Evolutionary conservation across 805 yeast genomes (phyloP).

Genomic region (Metschnikowia reukaufii): DNA sequence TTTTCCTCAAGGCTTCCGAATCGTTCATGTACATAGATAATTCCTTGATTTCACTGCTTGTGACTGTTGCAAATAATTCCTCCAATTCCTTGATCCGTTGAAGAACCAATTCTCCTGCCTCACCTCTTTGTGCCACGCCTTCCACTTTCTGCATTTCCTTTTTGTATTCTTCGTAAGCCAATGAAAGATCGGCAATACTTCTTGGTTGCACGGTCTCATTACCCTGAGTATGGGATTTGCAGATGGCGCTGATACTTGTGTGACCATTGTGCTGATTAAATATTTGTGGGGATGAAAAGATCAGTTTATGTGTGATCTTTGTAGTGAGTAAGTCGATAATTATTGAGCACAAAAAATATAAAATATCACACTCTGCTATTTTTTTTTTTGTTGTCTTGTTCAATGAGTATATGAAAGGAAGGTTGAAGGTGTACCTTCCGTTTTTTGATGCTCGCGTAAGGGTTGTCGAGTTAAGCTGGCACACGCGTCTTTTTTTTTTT

Average conservation of each 20-base stretch:
- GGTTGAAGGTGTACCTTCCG: no score
- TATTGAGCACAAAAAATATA: no score
- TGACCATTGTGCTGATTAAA: background rate
- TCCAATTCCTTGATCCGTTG: slow-evolving; percentile 48
- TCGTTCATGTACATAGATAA: slow-evolving; percentile 48
- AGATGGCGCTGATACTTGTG: background rate
- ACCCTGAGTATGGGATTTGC: background rate
- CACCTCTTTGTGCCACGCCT: slow-evolving; percentile 55
- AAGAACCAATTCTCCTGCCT: slow-evolving; percentile 52
- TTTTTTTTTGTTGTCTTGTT: no score
- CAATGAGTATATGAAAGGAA: no score
- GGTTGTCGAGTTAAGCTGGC: no score
- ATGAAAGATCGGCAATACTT: slow-evolving; percentile 12
- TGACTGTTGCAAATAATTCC: slow-evolving; percentile 44
- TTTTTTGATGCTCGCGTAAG: no score
- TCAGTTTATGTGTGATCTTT: no score
- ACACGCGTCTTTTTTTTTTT: no score
- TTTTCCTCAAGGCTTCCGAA: slow-evolving; percentile 59
- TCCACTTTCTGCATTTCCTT: slow-evolving; percentile 35
- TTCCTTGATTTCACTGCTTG: slow-evolving; percentile 33
- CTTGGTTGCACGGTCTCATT: background rate
- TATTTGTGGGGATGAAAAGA: background rate
- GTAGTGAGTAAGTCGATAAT: no score
- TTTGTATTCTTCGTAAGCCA: slow-evolving; percentile 31
- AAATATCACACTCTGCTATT: no score